Conservation (phyloP, 169 alveolate genomes). For the Plasmodium malariae region DNA sequence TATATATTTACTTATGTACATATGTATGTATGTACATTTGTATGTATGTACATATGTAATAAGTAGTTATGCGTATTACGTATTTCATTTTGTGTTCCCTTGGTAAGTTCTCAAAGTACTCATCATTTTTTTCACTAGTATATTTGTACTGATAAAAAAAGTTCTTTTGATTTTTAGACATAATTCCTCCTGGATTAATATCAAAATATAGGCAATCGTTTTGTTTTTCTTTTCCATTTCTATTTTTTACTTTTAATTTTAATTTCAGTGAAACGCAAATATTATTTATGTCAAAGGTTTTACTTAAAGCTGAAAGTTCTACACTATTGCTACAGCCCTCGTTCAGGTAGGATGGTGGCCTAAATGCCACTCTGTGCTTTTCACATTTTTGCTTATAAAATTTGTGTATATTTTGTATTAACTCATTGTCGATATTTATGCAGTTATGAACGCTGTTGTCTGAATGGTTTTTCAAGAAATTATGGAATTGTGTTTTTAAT, state of each 20-base stretch:
- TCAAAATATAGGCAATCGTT: conserved; percentile 22
- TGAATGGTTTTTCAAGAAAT: neutral
- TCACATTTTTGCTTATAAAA: conserved; percentile 18
- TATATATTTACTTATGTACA: neutral
- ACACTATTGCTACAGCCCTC: neutral
- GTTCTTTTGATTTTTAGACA: conserved; percentile 46
- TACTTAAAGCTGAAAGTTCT: conserved; percentile 7
- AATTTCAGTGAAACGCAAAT: conserved; percentile 39
- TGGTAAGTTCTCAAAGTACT: conserved; percentile 1
- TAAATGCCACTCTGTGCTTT: neutral
- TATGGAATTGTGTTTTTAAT: conserved; percentile 7
- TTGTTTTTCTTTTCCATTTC: neutral
- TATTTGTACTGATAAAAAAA: conserved; percentile 32
- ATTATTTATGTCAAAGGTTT: conserved; percentile 11
- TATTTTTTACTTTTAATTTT: conserved; percentile 27
- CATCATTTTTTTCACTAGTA: conserved; percentile 14
- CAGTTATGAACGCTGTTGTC: neutral
- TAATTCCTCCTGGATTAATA: conserved; percentile 52
- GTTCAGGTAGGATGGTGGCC: neutral
- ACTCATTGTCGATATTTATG: conserved; percentile 9
- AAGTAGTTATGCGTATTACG: conserved; percentile 8
- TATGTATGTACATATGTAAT: neutral
- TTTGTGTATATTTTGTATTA: conserved; percentile 19
- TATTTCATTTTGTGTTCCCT: conserved; percentile 54
- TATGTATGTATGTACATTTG: neutral